Base-by-base conservation (phyloP, 225 moss, liverwort and hornwort species). In the Sphagnum contortum region DNA sequence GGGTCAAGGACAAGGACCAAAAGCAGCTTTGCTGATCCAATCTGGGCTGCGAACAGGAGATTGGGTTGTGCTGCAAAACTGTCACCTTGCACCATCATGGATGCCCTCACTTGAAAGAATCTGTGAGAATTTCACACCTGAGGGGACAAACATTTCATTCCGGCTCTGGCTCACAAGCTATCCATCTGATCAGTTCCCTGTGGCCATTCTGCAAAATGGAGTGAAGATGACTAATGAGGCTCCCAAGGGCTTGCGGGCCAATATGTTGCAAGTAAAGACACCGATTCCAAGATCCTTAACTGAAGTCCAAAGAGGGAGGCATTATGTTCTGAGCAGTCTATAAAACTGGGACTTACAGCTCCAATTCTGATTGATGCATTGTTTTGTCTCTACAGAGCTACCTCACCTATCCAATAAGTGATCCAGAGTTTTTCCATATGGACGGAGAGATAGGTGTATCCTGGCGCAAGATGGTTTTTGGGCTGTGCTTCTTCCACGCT, bases 151-250 rank as follows among this genome's bases (percentile, higher is more conserved):
- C 50, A 13, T 68, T 2, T 48, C 59, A 48, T 94, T 94, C 6
- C 77, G 87, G 4, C 73, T 94, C 1, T 94, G 94, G 94, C 80
- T 94, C 2, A 91, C 94, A 0, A 94, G 94, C 79, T 91, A 91
- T 58, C 91, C 91, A 2, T 91, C 83, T 2, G 81, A 85, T 55
- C 75, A 75, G 12, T 91, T 94, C 65, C 94, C 91, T 0, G 80
- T 91, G 4, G 69, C 91, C 10, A 81, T 94, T 59, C 73, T 91
- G 48, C 89, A 94, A 55, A 91, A 79, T 62, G 91, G 91, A 6
- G 73, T 91, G 6, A 94, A 91, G 64, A 89, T 91, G 89, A 94
- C 94, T 2, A 91, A 91, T 10, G 94, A 94, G 75, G 82, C 91
- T 0, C 87, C 94, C 0, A 89, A 83, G 66, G 89, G 94, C 53